These are phyloP conservation scores for Rubus parviflorus DNA, from an alignment of 306 rosid species.

Conservation along the genomic window DNA sequence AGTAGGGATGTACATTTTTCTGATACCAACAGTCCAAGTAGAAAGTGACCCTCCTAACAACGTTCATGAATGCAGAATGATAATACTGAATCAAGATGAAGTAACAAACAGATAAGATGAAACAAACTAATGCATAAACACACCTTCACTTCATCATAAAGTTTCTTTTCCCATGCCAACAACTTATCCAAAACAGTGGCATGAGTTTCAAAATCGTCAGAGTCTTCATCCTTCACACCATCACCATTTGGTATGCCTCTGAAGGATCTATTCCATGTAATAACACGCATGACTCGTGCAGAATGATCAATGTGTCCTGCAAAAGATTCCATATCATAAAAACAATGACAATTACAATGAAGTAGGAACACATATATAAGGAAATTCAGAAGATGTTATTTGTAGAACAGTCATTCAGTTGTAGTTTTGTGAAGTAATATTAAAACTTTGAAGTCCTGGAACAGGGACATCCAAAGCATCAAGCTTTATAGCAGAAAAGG, in stretches of 20 bases:
- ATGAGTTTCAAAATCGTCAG: conserved; percentile 76
- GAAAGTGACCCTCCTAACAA: neutral
- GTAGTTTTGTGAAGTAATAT: neutral
- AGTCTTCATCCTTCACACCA: conserved; percentile 68
- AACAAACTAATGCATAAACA: neutral
- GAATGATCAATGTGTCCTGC: conserved; percentile 90
- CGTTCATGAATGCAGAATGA: neutral
- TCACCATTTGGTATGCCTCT: conserved; percentile 69
- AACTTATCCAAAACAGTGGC: conserved; percentile 85
- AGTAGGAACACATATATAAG: neutral
- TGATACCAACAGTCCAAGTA: neutral
- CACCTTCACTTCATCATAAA: conserved; percentile 90
- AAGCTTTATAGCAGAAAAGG: neutral
- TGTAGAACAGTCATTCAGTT: neutral
- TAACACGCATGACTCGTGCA: conserved; percentile 80
- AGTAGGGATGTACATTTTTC: neutral
- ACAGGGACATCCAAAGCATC: conserved; percentile 12
- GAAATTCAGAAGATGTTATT: neutral
- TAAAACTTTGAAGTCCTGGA: neutral
- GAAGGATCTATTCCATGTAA: conserved; percentile 77
- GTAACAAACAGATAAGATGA: conserved; percentile 4
- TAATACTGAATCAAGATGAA: conserved; percentile 8
- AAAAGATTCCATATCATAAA: neutral
- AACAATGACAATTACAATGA: neutral
- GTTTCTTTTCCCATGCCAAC: conserved; percentile 94